Base-by-base conservation (phyloP, 1,284 basidiomycete genomes). In the Puccinia horiana region DNA sequence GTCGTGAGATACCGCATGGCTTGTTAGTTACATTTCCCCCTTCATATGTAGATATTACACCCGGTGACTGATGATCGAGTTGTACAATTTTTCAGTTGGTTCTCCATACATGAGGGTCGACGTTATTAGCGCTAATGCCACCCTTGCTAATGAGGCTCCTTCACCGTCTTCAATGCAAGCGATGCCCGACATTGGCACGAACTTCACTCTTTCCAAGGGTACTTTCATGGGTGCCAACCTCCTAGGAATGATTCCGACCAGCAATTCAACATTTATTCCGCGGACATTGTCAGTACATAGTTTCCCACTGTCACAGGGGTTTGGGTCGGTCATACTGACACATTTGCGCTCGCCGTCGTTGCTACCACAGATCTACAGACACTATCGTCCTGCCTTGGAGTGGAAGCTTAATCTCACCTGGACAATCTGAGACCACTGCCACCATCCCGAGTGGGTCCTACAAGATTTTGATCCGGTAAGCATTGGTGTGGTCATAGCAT, bases 391-490 rank as follows among this genome's bases (percentile, higher is more conserved):
- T 56, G 35, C 23, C 23, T 44, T 81, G 79, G 79, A 37, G 47
- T 65, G 79, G 70, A 35, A 61, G 44, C 8, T 8, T 58, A 26
- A 65, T 32, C 5, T 14, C 52, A 20, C 52, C 67, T 44, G 54
- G 56, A 81, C 47, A 61, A 44, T 6, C 52, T 65, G n/a, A 32
- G 20, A 23, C n/a, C 23, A 20, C 37, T 12, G 29, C 52, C 32
- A 11, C 35, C 23, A 40, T 73, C 23, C 70, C 79, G 20, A 67
- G 54, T 52, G 79, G 79, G 8, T 47, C 23, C 35, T 81, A 74
- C 35, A 81, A 81, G 56, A 63, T 81, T 16, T 65, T 81, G n/a
- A 42, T 81, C 44, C 79, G 79, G 79, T 81, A 47, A 61, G 79
- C 69, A 47, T 14, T 42, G 20, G 2, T 14, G 67, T 26, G 18